These are phyloP conservation scores for Phaeotremella fagi DNA, from an alignment of 768 basidiomycete genomes.

Conservation along the genomic window DNA sequence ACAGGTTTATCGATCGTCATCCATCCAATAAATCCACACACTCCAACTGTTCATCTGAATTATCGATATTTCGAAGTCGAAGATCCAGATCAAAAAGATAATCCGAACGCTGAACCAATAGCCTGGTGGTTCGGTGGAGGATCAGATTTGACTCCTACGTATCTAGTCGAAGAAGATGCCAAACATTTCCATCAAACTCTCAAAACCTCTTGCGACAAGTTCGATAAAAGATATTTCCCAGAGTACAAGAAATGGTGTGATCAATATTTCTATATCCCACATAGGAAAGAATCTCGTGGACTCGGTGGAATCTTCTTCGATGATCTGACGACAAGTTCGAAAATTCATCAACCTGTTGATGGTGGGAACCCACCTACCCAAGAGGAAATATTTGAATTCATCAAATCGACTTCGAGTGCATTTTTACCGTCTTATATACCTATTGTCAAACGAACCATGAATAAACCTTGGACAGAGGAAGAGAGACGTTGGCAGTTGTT, in stretches of 20 bases:
- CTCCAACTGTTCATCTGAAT: slow-evolving; percentile 91
- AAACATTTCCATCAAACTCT: slow-evolving; percentile 77
- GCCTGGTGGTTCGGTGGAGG: slow-evolving; percentile 99
- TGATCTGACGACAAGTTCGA: slow-evolving; percentile 63
- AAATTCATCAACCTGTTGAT: slow-evolving; percentile 37
- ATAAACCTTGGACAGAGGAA: slow-evolving; percentile 53
- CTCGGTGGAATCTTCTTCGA: slow-evolving; percentile 96
- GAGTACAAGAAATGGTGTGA: slow-evolving; percentile 95
- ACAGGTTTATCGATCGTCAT: slow-evolving; percentile 88
- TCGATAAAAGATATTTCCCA: slow-evolving; percentile 65
- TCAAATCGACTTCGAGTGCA: slow-evolving; percentile 66
- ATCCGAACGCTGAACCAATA: slow-evolving; percentile 55
- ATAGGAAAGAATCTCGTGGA: slow-evolving; percentile 77
- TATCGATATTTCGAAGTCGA: slow-evolving; percentile 96
- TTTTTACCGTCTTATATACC: slow-evolving; percentile 90
- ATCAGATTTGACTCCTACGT: slow-evolving; percentile 87
- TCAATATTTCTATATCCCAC: slow-evolving; percentile 90
- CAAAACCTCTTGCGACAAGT: slow-evolving; percentile 68
- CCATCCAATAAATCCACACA: slow-evolving; percentile 88
- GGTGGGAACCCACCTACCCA: slow-evolving; percentile 53
- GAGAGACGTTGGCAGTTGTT: slow-evolving; percentile 86
- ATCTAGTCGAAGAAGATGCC: slow-evolving; percentile 82
- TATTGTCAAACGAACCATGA: slow-evolving; percentile 62
- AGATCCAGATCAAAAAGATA: slow-evolving; percentile 40
- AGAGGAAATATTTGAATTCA: slow-evolving; percentile 70